A percentile compares a stretch with the other conserved stretches of the same genome.
These are phyloP conservation scores for Oidiodendron maius DNA, from an alignment of 495 filamentous ascomycete species.

Conservation along the genomic window DNA sequence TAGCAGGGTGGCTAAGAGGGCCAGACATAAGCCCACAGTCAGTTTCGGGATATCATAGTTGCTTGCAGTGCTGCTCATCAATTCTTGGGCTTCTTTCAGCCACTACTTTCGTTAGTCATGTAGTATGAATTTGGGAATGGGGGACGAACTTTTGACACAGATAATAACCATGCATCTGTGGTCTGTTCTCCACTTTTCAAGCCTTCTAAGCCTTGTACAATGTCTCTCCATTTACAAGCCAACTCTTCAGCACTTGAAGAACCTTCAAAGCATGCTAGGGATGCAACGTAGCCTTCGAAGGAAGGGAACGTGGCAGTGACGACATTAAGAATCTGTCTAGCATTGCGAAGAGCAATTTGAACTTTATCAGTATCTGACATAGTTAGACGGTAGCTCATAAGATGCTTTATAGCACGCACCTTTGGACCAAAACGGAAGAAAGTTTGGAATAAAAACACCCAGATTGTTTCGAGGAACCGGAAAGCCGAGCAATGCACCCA, in stretches of 20 bases:
- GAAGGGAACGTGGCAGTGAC: slow-evolving; percentile 60
- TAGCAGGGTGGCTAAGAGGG: slow-evolving; percentile 41
- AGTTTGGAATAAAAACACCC: slow-evolving; percentile 75
- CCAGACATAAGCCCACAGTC: slow-evolving; percentile 12
- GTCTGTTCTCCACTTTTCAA: background rate
- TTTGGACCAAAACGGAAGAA: slow-evolving; percentile 69
- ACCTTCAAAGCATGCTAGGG: slow-evolving; percentile 36
- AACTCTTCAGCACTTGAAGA: slow-evolving; percentile 50
- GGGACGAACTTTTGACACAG: slow-evolving; percentile 13
- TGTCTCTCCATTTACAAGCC: slow-evolving; percentile 57
- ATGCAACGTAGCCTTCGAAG: slow-evolving; percentile 35
- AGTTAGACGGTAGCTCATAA: too few relatives aligned
- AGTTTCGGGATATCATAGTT: slow-evolving; percentile 75
- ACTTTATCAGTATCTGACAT: slow-evolving; percentile 50
- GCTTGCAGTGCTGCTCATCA: slow-evolving; percentile 82
- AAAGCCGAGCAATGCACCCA: slow-evolving; percentile 83
- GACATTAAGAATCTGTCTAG: slow-evolving; percentile 69
- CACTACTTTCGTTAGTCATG: slow-evolving; percentile 42
- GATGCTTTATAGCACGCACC: slow-evolving; percentile 31
- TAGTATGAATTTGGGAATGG: slow-evolving; percentile 23
- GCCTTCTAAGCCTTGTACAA: slow-evolving; percentile 1
- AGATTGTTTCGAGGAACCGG: slow-evolving; percentile 90
- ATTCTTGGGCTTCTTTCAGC: slow-evolving; percentile 58
- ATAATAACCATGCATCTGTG: slow-evolving; percentile 1
- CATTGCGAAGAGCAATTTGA: slow-evolving; percentile 67